Evolutionary conservation across 805 yeast species (phyloP), one percentile per base, ranked within the genome.

Genomic region (Blastobotrys parvus): DNA sequence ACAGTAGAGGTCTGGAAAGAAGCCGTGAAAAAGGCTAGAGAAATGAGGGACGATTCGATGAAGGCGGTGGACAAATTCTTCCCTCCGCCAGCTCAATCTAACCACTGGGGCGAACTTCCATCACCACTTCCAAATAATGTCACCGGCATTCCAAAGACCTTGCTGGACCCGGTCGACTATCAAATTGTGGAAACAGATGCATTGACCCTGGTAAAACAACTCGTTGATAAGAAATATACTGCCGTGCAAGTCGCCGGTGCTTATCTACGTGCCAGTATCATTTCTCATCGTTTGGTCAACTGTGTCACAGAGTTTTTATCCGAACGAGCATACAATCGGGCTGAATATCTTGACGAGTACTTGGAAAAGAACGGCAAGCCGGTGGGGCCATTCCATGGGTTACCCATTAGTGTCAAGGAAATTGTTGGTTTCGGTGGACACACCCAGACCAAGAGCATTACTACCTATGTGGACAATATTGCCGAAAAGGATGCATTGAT

Each of bases 351-450:
- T 48, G 87, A 80, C 54, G 71, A 67, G 15, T 69, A 71, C 54
- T 74, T 55, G 47, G 59, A 57, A 35, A 52, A 65, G 38, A 60
- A 67, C 35, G 80, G 78, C 13, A 66, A 69, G 46, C 60, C 70
- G 1, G 53, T 75, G 18, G 85, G 84, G 20, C 79, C 82, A 1
- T 66, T 80, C 39, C 83, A 79, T 50, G 86, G 86, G 2, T 62
- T 78, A 32, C 85, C 84, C 2, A 62, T 77, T 17, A 75, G 80
- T 0, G 59, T 80, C 30, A 48, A 48, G 23, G 51, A 48, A 35
- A 48, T 36, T 35, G 29, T 40, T n/a, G 42, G 38, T 18, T 18
- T 46, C 32, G 38, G 35, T 19, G 49, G 46, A 15, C 32, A 13
- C 18, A 10, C 21, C 13, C n/a, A 21, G 11, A 29, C 15, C 19